phyloP scores from a whole-genome alignment of 1,139 yeast species.

The Eremothecium gossypii region DNA sequence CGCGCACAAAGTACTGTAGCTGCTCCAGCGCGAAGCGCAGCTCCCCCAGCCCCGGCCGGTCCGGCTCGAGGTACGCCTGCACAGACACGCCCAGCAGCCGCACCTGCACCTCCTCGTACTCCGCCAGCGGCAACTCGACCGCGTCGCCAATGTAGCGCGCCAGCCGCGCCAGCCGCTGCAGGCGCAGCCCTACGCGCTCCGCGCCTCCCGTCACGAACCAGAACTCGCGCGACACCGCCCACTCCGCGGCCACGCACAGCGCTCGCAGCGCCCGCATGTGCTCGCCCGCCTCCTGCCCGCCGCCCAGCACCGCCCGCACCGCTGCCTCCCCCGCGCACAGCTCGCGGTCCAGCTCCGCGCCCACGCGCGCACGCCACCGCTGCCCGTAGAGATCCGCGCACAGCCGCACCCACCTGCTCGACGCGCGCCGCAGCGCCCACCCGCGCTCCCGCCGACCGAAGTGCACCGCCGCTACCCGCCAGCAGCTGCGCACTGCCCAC shows the following conservation, averaged over 20 bases:
- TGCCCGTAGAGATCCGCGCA: constrained; percentile 13
- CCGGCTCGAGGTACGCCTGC: constrained; percentile 5
- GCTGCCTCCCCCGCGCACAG: constrained; percentile 5
- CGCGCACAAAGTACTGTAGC: constrained; percentile 3
- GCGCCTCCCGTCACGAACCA: constrained; percentile 4
- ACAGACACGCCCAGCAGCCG: neutral
- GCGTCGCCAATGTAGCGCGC: constrained; percentile 20
- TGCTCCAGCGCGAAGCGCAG: constrained; percentile 4
- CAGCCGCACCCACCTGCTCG: constrained; percentile 20
- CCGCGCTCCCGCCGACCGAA: constrained; percentile 13
- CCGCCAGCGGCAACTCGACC: neutral
- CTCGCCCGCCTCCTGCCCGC: constrained; percentile 9
- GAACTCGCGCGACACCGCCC: constrained; percentile 10
- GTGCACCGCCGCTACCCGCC: constrained; percentile 13
- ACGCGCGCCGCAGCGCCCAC: constrained; percentile 21
- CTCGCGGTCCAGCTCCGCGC: constrained; percentile 8
- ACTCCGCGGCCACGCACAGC: constrained; percentile 18
- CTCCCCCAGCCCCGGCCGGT: constrained; percentile 2
- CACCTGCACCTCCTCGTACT: constrained; percentile 1
- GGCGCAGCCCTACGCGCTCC: constrained; percentile 19
- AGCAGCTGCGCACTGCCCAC: constrained; percentile 13
- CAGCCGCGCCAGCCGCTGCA: constrained; percentile 22
- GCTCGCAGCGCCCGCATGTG: constrained; percentile 12
- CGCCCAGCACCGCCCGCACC: constrained; percentile 12
- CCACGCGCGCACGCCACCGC: constrained; percentile 10